phyloP scores from a whole-genome alignment of 2,329 filamentous ascomycete genomes.

The Alternaria viburni region DNA sequence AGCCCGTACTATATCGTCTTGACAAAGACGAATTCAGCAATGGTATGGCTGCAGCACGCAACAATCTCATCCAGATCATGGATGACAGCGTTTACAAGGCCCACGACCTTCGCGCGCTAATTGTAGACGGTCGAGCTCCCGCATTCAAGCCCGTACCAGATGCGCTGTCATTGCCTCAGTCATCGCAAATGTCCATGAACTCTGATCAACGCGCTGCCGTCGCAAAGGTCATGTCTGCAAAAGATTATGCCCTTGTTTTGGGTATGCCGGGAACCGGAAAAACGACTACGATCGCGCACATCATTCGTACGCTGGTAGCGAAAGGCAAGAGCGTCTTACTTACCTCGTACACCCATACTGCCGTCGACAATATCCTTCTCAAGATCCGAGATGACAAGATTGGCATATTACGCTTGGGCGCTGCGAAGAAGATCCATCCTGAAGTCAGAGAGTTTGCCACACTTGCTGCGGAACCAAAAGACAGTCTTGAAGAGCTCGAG shows the following conservation, averaged over 20 bases:
- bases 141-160: slow-evolving; percentile 71
- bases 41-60: slow-evolving; percentile 92
- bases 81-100: slow-evolving; percentile 75
- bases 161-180: slow-evolving; percentile 63
- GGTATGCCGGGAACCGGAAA: slow-evolving; percentile 99
- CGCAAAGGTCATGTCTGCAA: slow-evolving; percentile 92
- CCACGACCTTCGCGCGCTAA: slow-evolving; percentile 74
- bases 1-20: slow-evolving; percentile 75
- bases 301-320: slow-evolving; percentile 86
- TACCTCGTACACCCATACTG: slow-evolving; percentile 95
- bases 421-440: slow-evolving; percentile 82
- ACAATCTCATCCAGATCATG: slow-evolving; percentile 94
- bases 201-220: slow-evolving; percentile 86
- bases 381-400: slow-evolving; percentile 84
- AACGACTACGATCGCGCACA: slow-evolving; percentile 96
- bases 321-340: slow-evolving; percentile 92
- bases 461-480: slow-evolving; percentile 75
- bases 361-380: slow-evolving; percentile 95
- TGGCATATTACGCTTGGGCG: slow-evolving; percentile 83
- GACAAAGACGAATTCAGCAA: slow-evolving; percentile 99
- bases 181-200: slow-evolving; percentile 73
- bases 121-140: slow-evolving; percentile 78
- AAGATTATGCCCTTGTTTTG: slow-evolving; percentile 94
- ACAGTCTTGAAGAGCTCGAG: slow-evolving; percentile 81
- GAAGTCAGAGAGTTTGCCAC: slow-evolving; percentile 86